phyloP scores from a whole-genome alignment of 176 grass and related monocot genomes.

The Triticum monococcum region DNA sequence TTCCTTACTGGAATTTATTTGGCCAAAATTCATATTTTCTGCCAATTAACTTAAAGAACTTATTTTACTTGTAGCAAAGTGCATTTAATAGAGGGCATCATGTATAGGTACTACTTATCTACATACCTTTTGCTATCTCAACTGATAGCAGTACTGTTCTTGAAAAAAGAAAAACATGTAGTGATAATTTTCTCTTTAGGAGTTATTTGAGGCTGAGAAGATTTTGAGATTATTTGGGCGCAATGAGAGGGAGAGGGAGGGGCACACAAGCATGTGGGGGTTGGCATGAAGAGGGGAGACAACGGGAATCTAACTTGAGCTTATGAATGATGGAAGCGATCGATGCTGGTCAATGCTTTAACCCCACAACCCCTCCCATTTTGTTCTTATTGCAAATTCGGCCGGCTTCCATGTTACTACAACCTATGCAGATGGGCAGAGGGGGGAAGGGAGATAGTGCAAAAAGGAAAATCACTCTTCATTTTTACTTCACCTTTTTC shows the following conservation, averaged over 20 bases:
- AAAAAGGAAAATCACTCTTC: background rate
- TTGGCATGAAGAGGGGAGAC: slow-evolving; percentile 82
- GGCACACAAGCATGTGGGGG: slow-evolving; percentile 80
- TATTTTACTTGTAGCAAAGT: background rate
- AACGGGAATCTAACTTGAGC: slow-evolving; percentile 93
- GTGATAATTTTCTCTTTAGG: slow-evolving; percentile 10
- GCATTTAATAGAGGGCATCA: background rate
- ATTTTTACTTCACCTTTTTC: background rate
- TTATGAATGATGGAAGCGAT: slow-evolving; percentile 87
- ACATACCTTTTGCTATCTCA: background rate
- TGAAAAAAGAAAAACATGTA: background rate
- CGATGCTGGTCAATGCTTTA: slow-evolving; percentile 82
- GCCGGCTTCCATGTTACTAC: background rate
- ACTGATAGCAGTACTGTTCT: slow-evolving; percentile 31
- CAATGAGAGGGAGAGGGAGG: slow-evolving; percentile 33
- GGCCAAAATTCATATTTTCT: background rate
- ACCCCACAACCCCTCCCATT: slow-evolving; percentile 47
- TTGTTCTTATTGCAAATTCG: slow-evolving; percentile 74
- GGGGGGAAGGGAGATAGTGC: background rate
- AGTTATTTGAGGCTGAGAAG: slow-evolving; percentile 19
- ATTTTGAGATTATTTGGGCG: slow-evolving; percentile 27
- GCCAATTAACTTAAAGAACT: background rate
- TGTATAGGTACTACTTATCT: background rate
- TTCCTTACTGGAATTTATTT: background rate
- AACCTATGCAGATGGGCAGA: background rate